These are phyloP conservation scores for Euphorbia tirucalli DNA, from an alignment of 345 rosid genomes.

Conservation along the genomic window DNA sequence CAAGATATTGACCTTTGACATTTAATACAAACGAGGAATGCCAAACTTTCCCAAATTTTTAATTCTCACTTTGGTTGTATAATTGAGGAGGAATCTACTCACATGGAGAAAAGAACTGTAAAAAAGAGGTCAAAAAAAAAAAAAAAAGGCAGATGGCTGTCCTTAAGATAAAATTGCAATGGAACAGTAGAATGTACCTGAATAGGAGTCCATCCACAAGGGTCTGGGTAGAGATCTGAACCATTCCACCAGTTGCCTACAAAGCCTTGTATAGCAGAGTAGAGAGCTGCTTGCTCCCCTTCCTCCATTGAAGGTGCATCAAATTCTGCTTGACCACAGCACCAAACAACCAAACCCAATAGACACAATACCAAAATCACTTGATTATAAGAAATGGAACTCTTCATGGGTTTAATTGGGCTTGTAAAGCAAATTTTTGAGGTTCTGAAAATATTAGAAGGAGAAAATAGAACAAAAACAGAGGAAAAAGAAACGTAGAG, in stretches of 20 bases:
- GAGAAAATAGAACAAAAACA: conserved; percentile 12
- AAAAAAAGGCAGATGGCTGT: neutral
- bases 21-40: neutral
- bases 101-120: neutral
- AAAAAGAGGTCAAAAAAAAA: neutral
- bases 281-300: conserved; percentile 65
- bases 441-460: neutral
- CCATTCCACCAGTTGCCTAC: conserved; percentile 92
- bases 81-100: too few relatives aligned
- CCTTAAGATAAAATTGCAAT: conserved; percentile 13
- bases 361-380: conserved; percentile 35
- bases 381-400: neutral
- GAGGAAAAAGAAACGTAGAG: neutral
- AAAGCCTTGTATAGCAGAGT: conserved; percentile 75
- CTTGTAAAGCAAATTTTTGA: neutral
- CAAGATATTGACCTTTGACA: neutral
- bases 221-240: conserved; percentile 87
- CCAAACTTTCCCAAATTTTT: neutral
- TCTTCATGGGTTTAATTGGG: conserved; percentile 17
- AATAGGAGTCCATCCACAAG: conserved; percentile 98
- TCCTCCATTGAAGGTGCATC: conserved; percentile 71
- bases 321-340: conserved; percentile 41
- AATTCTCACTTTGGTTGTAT: too few relatives aligned
- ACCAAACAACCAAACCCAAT: conserved; percentile 35
- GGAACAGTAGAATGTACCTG: conserved; percentile 51